Conservation (phyloP, 148 eudicot genomes). For the Cornus florida region DNA sequence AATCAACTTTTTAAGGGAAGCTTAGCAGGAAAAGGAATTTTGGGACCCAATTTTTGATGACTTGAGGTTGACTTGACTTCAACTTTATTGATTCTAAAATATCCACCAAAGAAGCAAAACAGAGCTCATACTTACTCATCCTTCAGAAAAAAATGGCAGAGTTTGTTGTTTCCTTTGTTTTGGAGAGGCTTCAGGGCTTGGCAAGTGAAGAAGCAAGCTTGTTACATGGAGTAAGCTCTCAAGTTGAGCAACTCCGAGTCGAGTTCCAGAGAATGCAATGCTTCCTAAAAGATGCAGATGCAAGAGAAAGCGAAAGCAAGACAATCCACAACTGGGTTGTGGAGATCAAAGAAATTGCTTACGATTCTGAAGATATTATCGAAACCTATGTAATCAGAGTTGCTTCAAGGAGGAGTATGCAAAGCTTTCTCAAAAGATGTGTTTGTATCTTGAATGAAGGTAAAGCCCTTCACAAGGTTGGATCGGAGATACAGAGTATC, state of each 20-base stretch:
- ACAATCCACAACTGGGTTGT: not conserved
- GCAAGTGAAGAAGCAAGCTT: not conserved
- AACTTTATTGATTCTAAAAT: too few species aligned
- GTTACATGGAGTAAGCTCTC: not conserved
- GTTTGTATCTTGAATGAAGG: conserved; percentile 4
- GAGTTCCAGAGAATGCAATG: too few species aligned
- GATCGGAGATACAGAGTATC: conserved; percentile 9
- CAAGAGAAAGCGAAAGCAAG: not conserved
- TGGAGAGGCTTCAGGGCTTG: not conserved
- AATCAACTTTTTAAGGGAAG: too few species aligned
- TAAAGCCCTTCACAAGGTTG: not conserved
- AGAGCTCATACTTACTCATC: too few species aligned
- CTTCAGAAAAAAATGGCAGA: not conserved
- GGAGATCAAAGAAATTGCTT: conserved; percentile 7
- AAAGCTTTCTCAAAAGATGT: not conserved
- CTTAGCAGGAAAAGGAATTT: too few species aligned
- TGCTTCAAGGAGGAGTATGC: not conserved
- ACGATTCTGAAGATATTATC: conserved; percentile 12
- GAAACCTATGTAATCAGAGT: conserved; percentile 1
- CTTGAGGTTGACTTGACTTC: too few species aligned
- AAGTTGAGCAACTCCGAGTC: too few species aligned
- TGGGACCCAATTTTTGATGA: too few species aligned
- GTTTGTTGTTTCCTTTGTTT: not conserved
- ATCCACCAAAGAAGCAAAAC: too few species aligned
- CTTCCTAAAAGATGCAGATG: not conserved